phyloP scores from a whole-genome alignment of 139 green algal species.

The Nannochloris sp. region DNA sequence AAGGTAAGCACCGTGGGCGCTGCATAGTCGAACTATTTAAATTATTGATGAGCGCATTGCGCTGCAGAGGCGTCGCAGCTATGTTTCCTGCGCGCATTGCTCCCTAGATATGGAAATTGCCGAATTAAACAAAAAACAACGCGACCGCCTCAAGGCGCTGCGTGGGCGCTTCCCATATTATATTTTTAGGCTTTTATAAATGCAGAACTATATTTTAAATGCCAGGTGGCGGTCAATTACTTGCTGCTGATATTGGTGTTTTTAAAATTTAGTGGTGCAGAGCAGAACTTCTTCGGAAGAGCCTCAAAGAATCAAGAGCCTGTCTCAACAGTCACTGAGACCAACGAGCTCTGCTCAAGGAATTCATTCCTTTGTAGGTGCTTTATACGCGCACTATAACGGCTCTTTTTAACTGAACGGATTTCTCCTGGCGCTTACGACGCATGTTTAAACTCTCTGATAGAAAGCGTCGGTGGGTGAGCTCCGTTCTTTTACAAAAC shows the following conservation, averaged over 20 bases:
- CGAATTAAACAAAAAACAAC: too few relatives aligned
- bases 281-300: not conserved
- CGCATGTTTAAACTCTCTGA: not conserved
- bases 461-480: not conserved
- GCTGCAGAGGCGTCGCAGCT: not conserved
- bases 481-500: not conserved
- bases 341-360: not conserved
- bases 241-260: not conserved
- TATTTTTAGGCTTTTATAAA: too few relatives aligned
- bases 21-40: not conserved
- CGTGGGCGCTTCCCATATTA: too few relatives aligned
- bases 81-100: too few relatives aligned
- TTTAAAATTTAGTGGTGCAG: not conserved
- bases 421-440: not conserved
- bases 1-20: not conserved
- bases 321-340: too few relatives aligned
- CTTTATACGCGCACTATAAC: not conserved
- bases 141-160: too few relatives aligned
- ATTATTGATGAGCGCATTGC: not conserved
- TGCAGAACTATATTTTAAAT: not conserved
- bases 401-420: not conserved
- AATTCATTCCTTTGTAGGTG: not conserved
- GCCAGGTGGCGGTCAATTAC: not conserved
- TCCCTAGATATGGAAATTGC: too few relatives aligned
- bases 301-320: too few relatives aligned